These are phyloP conservation scores for Bruguiera sexangula DNA, from an alignment of 345 rosid genomes.

Conservation along the genomic window DNA sequence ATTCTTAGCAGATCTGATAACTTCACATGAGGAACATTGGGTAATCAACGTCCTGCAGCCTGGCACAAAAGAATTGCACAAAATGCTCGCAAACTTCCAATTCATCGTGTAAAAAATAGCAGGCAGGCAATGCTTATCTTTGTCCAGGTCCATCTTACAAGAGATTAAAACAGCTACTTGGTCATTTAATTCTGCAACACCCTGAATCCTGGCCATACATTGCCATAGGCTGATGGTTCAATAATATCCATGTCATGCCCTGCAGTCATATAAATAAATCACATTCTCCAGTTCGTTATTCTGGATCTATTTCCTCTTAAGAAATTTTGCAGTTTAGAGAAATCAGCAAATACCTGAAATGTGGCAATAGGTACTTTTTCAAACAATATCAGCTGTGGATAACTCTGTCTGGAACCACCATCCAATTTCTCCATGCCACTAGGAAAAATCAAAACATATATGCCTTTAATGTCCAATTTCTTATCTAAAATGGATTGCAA, in stretches of 20 bases:
- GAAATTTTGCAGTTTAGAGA: neutral
- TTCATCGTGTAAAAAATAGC: too few relatives aligned
- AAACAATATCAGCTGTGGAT: conserved; percentile 74
- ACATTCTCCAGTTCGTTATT: conserved; percentile 6
- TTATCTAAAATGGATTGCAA: too few relatives aligned
- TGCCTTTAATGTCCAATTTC: too few relatives aligned
- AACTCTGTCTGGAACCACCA: conserved; percentile 40
- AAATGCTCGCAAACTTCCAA: too few relatives aligned
- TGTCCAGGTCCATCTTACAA: too few relatives aligned
- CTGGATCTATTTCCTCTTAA: conserved; percentile 1
- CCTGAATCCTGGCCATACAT: conserved; percentile 64
- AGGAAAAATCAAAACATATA: too few relatives aligned
- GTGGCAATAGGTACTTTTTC: conserved; percentile 82
- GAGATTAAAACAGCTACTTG: neutral
- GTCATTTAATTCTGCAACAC: conserved; percentile 80
- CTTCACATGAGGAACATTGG: too few relatives aligned
- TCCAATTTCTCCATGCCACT: too few relatives aligned
- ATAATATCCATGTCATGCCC: conserved; percentile 89
- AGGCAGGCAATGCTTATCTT: too few relatives aligned
- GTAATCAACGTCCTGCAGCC: too few relatives aligned
- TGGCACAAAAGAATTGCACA: too few relatives aligned
- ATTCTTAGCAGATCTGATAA: too few relatives aligned
- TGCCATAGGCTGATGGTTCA: conserved; percentile 86
- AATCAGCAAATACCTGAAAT: conserved; percentile 58
- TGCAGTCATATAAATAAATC: conserved; percentile 20